Percentiles rank a stretch among this genome's conserved stretches.
Evolutionary conservation across 805 yeast species (phyloP).

Genomic region (Maudiozyma barnettii): DNA sequence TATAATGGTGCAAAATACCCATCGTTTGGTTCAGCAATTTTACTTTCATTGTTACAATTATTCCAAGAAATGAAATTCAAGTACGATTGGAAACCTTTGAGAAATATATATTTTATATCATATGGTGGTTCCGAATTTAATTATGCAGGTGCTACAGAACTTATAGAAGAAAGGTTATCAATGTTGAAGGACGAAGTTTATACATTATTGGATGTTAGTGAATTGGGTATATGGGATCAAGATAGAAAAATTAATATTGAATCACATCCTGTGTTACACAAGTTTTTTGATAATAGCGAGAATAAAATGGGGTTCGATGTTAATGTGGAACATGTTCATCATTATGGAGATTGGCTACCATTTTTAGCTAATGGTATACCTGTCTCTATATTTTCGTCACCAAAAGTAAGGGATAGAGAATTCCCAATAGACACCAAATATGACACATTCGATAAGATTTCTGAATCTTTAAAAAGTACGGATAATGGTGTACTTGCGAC

Average conservation of each 20-base stretch:
- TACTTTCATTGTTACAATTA: conserved; percentile 61
- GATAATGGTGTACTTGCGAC: conserved; percentile 47
- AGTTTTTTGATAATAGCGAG: conserved; percentile 33
- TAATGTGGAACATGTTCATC: conserved; percentile 14
- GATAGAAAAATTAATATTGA: conserved; percentile 44
- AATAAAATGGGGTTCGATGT: conserved; percentile 19
- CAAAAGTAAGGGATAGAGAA: conserved; percentile 9
- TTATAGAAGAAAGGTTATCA: conserved; percentile 50
- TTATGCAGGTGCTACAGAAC: conserved; percentile 75
- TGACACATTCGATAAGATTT: conserved; percentile 54
- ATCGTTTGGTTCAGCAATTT: conserved; percentile 62
- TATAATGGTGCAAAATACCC: conserved; percentile 67
- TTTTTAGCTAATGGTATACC: conserved; percentile 53
- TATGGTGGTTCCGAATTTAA: conserved; percentile 79
- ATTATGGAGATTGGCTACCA: conserved; percentile 57
- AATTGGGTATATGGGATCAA: conserved; percentile 40
- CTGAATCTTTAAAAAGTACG: conserved; percentile 29
- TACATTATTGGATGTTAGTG: conserved; percentile 62
- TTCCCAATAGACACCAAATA: conserved; percentile 60
- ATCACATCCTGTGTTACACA: conserved; percentile 56
- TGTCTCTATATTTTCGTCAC: conserved; percentile 20
- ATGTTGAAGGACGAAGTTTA: conserved; percentile 51
- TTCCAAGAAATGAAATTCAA: conserved; percentile 55
- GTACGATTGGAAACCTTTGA: conserved; percentile 71
- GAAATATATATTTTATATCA: conserved; percentile 74